Conservation (phyloP, 225 moss, liverwort and hornwort species). For the Marchantia polymorpha region DNA sequence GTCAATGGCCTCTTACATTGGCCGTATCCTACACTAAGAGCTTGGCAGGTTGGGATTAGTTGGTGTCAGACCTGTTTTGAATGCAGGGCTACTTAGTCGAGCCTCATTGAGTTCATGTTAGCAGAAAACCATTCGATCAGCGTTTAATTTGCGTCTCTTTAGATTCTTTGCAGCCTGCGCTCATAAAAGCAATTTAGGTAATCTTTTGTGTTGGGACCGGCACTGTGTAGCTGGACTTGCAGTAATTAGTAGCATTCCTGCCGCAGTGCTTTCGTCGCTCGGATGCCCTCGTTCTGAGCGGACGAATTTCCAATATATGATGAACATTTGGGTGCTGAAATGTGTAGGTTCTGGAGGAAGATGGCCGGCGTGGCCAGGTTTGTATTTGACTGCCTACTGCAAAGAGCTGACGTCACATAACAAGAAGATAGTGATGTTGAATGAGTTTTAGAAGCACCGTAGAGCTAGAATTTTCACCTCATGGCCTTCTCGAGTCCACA, state of each 20-base stretch:
- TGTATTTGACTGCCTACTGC: neutral
- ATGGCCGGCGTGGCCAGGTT: constrained; percentile 63
- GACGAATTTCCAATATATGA: neutral
- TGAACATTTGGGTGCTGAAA: neutral
- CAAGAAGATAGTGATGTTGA: neutral
- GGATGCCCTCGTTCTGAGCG: neutral
- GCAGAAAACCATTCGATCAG: neutral
- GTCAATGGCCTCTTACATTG: constrained; percentile 55
- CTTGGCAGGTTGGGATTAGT: constrained; percentile 73
- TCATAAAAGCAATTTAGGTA: neutral
- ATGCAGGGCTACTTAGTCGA: neutral
- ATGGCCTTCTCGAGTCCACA: neutral
- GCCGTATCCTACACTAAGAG: constrained; percentile 69
- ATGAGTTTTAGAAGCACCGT: neutral
- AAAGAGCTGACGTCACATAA: neutral
- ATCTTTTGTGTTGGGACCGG: neutral
- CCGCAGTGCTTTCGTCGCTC: neutral
- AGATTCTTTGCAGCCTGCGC: neutral
- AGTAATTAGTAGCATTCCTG: constrained; percentile 24
- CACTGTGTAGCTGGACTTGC: neutral
- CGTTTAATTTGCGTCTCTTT: neutral
- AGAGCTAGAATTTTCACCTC: neutral
- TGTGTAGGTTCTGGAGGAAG: constrained; percentile 54
- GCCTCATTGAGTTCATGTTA: neutral
- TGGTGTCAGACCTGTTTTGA: neutral